These are phyloP conservation scores for Geum urbanum DNA, from an alignment of 306 rosid species.

Conservation along the genomic window DNA sequence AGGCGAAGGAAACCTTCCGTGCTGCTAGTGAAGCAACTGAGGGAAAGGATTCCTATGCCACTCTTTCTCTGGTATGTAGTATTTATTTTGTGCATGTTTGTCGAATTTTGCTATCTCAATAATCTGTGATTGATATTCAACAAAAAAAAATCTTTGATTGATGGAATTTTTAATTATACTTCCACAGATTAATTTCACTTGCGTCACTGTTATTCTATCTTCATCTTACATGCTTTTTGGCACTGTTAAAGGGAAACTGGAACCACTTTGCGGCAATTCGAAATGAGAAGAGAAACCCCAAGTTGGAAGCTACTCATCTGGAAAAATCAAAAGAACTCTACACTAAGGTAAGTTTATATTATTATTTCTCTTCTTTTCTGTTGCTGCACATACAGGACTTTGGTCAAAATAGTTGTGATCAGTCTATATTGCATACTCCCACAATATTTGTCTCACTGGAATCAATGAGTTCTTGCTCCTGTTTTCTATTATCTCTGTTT, in stretches of 20 bases:
- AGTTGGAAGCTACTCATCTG: slow-evolving; percentile 97
- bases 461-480: not conserved
- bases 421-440: not conserved
- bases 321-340: slow-evolving; percentile 97
- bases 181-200: not conserved
- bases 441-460: not conserved
- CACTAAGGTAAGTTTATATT: slow-evolving; percentile 46
- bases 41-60: slow-evolving; percentile 90
- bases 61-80: slow-evolving; percentile 75
- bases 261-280: slow-evolving; percentile 98
- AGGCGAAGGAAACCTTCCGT: slow-evolving; percentile 95
- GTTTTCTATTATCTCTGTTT: not conserved
- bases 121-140: not conserved
- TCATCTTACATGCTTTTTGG: slow-evolving; percentile 29
- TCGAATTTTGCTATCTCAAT: slow-evolving; percentile 12
- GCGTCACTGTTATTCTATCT: slow-evolving; percentile 2
- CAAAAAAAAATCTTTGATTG: not conserved
- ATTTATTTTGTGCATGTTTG: slow-evolving; percentile 21
- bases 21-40: slow-evolving; percentile 95
- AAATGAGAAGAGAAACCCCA: slow-evolving; percentile 94
- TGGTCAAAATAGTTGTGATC: not conserved
- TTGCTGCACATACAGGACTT: not conserved
- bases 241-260: slow-evolving; percentile 84
- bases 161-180: not conserved
- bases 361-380: slow-evolving; percentile 15